A percentile compares a stretch with the other conserved stretches of the same genome.
These are phyloP conservation scores for Trametes sp. DNA, from an alignment of 1,284 basidiomycete genomes.

Conservation along the genomic window DNA sequence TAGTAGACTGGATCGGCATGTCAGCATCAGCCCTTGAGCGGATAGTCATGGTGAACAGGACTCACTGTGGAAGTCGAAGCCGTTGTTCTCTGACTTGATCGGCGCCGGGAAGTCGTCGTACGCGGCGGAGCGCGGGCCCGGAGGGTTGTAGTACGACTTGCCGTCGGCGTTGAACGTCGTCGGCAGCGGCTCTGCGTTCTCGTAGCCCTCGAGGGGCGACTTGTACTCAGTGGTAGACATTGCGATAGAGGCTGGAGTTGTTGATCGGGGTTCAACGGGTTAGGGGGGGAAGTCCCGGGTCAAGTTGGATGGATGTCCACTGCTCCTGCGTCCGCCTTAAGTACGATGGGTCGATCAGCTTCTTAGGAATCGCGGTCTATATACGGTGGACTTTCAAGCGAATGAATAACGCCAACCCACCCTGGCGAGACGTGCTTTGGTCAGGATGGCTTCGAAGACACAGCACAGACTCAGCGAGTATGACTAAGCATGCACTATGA, in stretches of 20 bases:
- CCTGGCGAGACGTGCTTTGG: slow-evolving; percentile 17
- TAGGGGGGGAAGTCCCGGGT: not conserved
- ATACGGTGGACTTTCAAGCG: not conserved
- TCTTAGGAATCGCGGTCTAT: not conserved
- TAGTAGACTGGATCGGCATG: slow-evolving; percentile 77
- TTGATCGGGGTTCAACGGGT: not conserved
- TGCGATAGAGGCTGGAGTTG: not conserved
- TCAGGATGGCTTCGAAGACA: not conserved
- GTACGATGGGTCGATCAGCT: not conserved
- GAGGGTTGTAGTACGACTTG: slow-evolving; percentile 62
- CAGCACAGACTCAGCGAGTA: slow-evolving; percentile 6
- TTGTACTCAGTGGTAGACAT: slow-evolving; percentile 29
- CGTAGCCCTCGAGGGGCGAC: slow-evolving; percentile 55
- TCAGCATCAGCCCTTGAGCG: too few relatives aligned
- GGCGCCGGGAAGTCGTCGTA: slow-evolving; percentile 64
- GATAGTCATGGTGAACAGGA: not conserved
- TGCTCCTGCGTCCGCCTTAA: not conserved
- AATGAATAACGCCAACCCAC: slow-evolving; percentile 6
- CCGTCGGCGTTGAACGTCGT: slow-evolving; percentile 60
- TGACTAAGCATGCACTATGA: slow-evolving; percentile 13
- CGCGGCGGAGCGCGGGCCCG: slow-evolving; percentile 52
- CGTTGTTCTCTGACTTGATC: slow-evolving; percentile 59
- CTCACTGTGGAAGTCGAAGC: slow-evolving; percentile 75
- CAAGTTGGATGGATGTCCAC: not conserved
- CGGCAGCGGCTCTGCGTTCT: slow-evolving; percentile 57